phyloP scores from a whole-genome alignment of 768 basidiomycete genomes.

The Neoboletus magnificus region DNA sequence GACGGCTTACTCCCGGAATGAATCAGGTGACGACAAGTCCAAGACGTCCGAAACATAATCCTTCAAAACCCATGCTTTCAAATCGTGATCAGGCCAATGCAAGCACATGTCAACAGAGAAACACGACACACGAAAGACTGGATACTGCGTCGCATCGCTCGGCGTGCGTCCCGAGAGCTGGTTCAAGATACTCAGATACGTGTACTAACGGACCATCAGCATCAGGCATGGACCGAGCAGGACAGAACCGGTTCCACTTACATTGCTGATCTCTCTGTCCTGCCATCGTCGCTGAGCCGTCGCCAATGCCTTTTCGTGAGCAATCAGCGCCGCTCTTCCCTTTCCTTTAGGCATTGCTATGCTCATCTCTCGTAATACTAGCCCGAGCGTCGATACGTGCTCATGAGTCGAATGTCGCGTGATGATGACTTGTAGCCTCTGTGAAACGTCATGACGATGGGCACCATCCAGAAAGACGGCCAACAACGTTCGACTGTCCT shows the following conservation, averaged over 20 bases:
- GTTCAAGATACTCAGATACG: constrained; percentile 85
- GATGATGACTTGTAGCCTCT: constrained; percentile 49
- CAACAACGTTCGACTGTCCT: constrained; percentile 84
- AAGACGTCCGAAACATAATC: constrained; percentile 76
- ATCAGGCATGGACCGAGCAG: not conserved
- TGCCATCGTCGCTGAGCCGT: constrained; percentile 85
- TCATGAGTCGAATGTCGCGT: constrained; percentile 38
- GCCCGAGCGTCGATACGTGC: constrained; percentile 42
- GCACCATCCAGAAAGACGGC: constrained; percentile 74
- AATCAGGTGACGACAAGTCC: constrained; percentile 57
- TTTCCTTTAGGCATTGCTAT: constrained; percentile 22
- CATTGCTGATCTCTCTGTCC: constrained; percentile 87
- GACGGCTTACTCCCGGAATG: constrained; percentile 68
- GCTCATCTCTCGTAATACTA: constrained; percentile 41
- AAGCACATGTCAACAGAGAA: not conserved
- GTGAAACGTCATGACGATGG: constrained; percentile 57
- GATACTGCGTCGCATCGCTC: constrained; percentile 93
- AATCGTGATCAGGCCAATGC: not conserved
- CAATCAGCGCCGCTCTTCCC: constrained; percentile 5
- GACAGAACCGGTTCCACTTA: constrained; percentile 33
- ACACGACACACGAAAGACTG: constrained; percentile 71
- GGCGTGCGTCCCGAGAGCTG: constrained; percentile 92
- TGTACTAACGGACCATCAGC: constrained; percentile 51
- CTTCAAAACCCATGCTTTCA: constrained; percentile 78
- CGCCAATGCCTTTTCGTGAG: constrained; percentile 46